A percentile compares a stretch with the other conserved stretches of the same genome.
Conservation (phyloP, 768 basidiomycete species). For the Tylopilus sp. region DNA sequence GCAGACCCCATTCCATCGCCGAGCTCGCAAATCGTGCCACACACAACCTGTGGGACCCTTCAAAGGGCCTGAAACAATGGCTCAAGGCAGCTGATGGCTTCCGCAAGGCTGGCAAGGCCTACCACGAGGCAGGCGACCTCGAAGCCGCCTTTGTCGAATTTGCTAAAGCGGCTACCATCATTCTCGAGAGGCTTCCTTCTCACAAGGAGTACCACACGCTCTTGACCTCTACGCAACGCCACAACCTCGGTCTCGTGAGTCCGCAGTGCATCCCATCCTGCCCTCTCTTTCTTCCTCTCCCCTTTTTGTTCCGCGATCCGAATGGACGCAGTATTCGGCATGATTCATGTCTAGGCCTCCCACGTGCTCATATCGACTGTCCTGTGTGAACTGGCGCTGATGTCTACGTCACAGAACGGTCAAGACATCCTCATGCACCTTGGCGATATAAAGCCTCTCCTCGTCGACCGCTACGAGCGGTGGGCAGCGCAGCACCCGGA, state of each 20-base stretch:
- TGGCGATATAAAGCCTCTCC: slow-evolving; percentile 56
- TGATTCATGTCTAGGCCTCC: background rate
- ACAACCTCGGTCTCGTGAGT: slow-evolving; percentile 70
- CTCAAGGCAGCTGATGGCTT: slow-evolving; percentile 63
- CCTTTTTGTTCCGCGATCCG: slow-evolving; percentile 3
- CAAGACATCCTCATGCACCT: slow-evolving; percentile 70
- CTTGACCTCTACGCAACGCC: slow-evolving; percentile 54
- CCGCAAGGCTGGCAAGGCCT: slow-evolving; percentile 51
- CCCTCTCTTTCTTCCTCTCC: background rate
- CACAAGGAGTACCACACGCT: slow-evolving; percentile 63
- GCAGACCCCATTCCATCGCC: slow-evolving; percentile 57
- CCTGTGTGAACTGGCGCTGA: slow-evolving; percentile 14
- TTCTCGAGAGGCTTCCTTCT: slow-evolving; percentile 72
- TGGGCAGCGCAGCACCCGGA: slow-evolving; percentile 50
- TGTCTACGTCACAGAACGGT: slow-evolving; percentile 52
- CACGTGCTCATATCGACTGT: background rate
- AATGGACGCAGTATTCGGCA: background rate
- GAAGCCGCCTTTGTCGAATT: slow-evolving; percentile 71
- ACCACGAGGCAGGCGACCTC: slow-evolving; percentile 49
- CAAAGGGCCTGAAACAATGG: slow-evolving; percentile 60
- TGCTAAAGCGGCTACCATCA: slow-evolving; percentile 72
- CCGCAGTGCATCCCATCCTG: slow-evolving; percentile 14
- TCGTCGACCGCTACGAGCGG: slow-evolving; percentile 61
- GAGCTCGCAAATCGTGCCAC: slow-evolving; percentile 65
- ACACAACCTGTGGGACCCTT: slow-evolving; percentile 53